phyloP scores from a whole-genome alignment of 352 stramenopile genomes.

The Paralagenidium karlingii region DNA sequence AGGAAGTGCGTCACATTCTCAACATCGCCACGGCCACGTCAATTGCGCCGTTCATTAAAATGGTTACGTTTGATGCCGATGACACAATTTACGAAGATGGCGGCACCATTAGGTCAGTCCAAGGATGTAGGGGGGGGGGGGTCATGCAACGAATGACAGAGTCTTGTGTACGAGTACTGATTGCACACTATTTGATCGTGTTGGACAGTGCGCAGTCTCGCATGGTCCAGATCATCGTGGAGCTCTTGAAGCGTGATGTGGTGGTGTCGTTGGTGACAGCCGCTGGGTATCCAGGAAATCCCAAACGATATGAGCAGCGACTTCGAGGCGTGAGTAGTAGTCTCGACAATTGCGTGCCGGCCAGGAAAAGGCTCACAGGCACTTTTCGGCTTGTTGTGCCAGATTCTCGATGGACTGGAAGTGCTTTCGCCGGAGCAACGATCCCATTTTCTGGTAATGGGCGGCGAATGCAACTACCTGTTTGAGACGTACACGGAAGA shows the following conservation, averaged over 20 bases:
- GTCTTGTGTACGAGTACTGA: background rate
- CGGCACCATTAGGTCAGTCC: constrained; percentile 58
- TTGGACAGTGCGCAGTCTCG: constrained; percentile 33
- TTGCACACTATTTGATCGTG: background rate
- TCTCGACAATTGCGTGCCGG: background rate
- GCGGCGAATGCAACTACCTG: constrained; percentile 96
- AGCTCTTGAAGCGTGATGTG: constrained; percentile 47
- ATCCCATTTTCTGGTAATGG: constrained; percentile 85
- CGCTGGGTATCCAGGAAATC: constrained; percentile 60
- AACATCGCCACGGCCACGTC: constrained; percentile 53
- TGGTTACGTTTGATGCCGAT: constrained; percentile 79
- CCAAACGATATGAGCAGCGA: constrained; percentile 54
- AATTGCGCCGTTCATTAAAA: constrained; percentile 58
- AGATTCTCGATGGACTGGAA: constrained; percentile 58
- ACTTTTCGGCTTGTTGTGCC: constrained; percentile 25
- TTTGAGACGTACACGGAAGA: constrained; percentile 47
- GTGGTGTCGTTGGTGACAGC: constrained; percentile 77
- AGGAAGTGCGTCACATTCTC: constrained; percentile 74
- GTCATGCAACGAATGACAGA: too few relatives aligned
- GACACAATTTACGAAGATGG: constrained; percentile 83
- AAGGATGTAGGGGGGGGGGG: too few relatives aligned
- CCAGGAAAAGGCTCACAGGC: background rate
- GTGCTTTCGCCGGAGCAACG: constrained; percentile 37
- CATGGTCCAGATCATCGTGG: constrained; percentile 64
- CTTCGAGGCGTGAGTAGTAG: too few relatives aligned